Conservation (phyloP, 2,329 filamentous ascomycete species). For the Aquanectria penicillioides region DNA sequence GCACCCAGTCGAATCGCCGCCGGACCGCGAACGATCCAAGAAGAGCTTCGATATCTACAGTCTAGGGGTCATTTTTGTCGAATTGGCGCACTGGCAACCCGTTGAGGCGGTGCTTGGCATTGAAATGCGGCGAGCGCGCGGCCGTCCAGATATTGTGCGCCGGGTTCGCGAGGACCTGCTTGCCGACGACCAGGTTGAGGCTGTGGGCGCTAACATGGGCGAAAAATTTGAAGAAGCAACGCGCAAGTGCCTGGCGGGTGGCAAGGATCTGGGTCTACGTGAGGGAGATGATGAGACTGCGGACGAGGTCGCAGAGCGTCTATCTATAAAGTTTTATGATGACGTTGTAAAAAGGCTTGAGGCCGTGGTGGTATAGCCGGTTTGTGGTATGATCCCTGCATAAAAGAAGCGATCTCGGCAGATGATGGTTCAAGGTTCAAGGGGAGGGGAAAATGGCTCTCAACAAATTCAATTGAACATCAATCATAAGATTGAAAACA, state of each 20-base stretch:
- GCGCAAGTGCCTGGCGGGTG: constrained; percentile 50
- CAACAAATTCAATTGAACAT: not conserved
- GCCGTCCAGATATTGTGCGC: constrained; percentile 50
- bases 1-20: constrained; percentile 49
- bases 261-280: constrained; percentile 48
- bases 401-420: no score
- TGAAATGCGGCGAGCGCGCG: constrained; percentile 45
- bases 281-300: constrained; percentile 53
- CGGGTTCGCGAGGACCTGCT: constrained; percentile 49
- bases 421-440: not conserved
- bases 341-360: constrained; percentile 56
- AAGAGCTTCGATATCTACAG: constrained; percentile 64
- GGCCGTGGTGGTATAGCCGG: constrained; percentile 47
- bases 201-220: constrained; percentile 52
- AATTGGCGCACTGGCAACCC: constrained; percentile 63
- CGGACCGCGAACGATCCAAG: constrained; percentile 50
- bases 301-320: constrained; percentile 50
- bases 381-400: no score
- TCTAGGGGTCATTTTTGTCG: constrained; percentile 61
- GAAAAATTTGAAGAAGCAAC: constrained; percentile 52
- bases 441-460: not conserved
- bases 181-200: constrained; percentile 41
- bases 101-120: constrained; percentile 56
- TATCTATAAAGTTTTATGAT: constrained; percentile 55
- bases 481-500: not conserved